A percentile compares a stretch with the other conserved stretches of the same genome.
Conservation (phyloP, 208 protist species). For the Leishmania mexicana region DNA sequence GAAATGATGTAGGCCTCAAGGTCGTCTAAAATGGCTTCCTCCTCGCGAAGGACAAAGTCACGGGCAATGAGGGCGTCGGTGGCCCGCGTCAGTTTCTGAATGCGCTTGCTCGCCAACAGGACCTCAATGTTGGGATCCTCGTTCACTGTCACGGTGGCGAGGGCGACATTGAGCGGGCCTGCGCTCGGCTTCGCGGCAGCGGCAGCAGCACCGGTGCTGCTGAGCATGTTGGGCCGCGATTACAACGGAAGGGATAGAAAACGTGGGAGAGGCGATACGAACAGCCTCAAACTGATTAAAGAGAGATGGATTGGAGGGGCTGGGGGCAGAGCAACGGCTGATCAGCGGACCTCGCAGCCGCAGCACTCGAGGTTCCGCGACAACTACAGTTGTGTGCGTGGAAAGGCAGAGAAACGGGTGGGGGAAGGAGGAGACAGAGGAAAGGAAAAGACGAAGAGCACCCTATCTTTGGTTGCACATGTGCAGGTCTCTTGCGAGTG, state of each 20-base stretch:
- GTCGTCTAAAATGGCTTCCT: conserved; percentile 47
- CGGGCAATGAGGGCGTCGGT: conserved; percentile 62
- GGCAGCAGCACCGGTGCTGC: background rate
- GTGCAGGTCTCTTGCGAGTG: background rate
- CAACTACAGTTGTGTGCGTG: background rate
- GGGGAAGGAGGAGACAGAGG: too few relatives aligned
- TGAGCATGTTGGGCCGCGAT: background rate
- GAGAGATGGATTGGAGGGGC: background rate
- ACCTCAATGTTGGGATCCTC: conserved; percentile 34
- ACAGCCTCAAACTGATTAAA: background rate
- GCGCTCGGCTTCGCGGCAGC: background rate
- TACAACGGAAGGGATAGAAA: background rate
- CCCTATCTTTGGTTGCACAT: too few relatives aligned
- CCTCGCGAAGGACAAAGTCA: conserved; percentile 45
- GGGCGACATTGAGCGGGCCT: too few relatives aligned
- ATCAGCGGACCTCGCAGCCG: background rate
- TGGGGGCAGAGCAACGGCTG: background rate
- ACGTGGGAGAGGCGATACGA: background rate
- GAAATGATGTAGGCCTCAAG: conserved; percentile 35
- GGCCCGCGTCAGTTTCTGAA: conserved; percentile 54
- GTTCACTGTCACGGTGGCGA: background rate
- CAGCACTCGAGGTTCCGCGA: background rate
- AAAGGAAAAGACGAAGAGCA: background rate
- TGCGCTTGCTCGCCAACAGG: conserved; percentile 36
- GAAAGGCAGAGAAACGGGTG: background rate